Percentiles rank a stretch among this genome's conserved stretches.
phyloP scores from a whole-genome alignment of 495 filamentous ascomycete genomes.

The Aspergillus carlsbadensis region DNA sequence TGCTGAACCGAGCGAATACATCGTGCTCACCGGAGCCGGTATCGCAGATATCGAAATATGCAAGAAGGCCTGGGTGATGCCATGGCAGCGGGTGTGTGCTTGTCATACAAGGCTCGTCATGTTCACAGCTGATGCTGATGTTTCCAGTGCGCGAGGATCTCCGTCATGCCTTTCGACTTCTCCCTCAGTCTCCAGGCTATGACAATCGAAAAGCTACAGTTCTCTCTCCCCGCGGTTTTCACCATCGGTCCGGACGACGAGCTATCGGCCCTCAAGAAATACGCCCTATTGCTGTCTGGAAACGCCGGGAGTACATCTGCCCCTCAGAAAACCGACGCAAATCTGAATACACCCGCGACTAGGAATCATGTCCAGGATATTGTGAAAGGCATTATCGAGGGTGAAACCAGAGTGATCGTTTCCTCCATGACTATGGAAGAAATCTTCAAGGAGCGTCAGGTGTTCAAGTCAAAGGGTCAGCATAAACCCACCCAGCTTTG shows the following conservation, averaged over 20 bases:
- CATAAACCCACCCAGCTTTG: not conserved
- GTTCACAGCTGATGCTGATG: slow-evolving; percentile 1
- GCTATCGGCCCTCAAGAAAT: slow-evolving; percentile 65
- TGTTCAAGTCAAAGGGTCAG: slow-evolving; percentile 64
- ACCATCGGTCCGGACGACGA: slow-evolving; percentile 77
- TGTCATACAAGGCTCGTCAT: not conserved
- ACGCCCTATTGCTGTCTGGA: slow-evolving; percentile 72
- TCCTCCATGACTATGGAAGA: slow-evolving; percentile 85
- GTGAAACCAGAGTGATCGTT: slow-evolving; percentile 76
- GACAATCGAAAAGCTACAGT: slow-evolving; percentile 81
- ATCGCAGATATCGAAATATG: slow-evolving; percentile 67
- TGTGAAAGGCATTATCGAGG: slow-evolving; percentile 86
- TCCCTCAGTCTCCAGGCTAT: slow-evolving; percentile 75
- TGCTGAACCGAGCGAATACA: slow-evolving; percentile 54
- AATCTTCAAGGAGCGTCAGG: slow-evolving; percentile 76
- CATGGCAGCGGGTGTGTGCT: slow-evolving; percentile 59
- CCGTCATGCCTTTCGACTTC: slow-evolving; percentile 75
- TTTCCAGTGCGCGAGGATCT: slow-evolving; percentile 42
- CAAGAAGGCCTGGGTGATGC: slow-evolving; percentile 69
- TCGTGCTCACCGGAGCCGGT: slow-evolving; percentile 77
- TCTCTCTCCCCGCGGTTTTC: slow-evolving; percentile 77
- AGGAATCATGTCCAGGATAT: slow-evolving; percentile 75
- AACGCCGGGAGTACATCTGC: slow-evolving; percentile 8
- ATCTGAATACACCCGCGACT: slow-evolving; percentile 29
- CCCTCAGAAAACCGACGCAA: slow-evolving; percentile 26